A percentile compares a stretch with the other conserved stretches of the same genome.
Evolutionary conservation across 2,329 filamentous ascomycete species (phyloP).

Genomic region (Penicillium corylophilum): DNA sequence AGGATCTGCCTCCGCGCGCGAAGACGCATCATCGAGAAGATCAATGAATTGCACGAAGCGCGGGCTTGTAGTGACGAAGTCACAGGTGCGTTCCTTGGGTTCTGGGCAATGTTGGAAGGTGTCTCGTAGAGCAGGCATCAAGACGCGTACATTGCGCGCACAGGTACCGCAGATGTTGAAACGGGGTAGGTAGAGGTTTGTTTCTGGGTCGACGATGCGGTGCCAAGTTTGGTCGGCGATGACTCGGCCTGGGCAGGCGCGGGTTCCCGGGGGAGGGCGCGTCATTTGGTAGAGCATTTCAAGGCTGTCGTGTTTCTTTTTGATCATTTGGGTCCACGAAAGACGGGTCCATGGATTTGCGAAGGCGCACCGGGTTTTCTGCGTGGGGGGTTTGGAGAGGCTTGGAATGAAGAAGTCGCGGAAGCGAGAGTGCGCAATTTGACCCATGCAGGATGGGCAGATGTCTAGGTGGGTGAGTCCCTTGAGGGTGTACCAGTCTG

Average conservation of each 20-base stretch:
- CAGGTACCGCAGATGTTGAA: conserved; percentile 78
- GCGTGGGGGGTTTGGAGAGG: conserved; percentile 56
- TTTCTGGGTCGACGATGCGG: conserved; percentile 68
- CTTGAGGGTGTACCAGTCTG: conserved; percentile 79
- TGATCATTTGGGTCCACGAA: conserved; percentile 76
- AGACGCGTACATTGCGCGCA: conserved; percentile 65
- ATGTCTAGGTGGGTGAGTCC: conserved; percentile 72
- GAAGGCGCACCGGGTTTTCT: conserved; percentile 72
- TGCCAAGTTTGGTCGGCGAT: conserved; percentile 68
- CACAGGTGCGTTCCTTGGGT: conserved; percentile 60
- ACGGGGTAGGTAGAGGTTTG: conserved; percentile 61
- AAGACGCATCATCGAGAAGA: conserved; percentile 55
- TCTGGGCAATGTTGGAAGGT: conserved; percentile 57
- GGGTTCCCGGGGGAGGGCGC: conserved; percentile 56
- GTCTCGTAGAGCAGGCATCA: conserved; percentile 71
- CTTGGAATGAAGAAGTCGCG: conserved; percentile 64
- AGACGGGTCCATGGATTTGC: conserved; percentile 79
- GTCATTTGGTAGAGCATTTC: conserved; percentile 69
- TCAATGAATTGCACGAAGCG: conserved; percentile 60
- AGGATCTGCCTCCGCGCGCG: conserved; percentile 31
- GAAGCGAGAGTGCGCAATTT: conserved; percentile 70
- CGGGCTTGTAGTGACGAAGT: conserved; percentile 63
- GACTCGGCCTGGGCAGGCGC: conserved; percentile 59
- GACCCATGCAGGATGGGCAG: conserved; percentile 75
- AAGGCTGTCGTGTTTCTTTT: conserved; percentile 65